Evolutionary conservation across 805 yeast genomes (phyloP).

Genomic region (Suhomyces vadensis): DNA sequence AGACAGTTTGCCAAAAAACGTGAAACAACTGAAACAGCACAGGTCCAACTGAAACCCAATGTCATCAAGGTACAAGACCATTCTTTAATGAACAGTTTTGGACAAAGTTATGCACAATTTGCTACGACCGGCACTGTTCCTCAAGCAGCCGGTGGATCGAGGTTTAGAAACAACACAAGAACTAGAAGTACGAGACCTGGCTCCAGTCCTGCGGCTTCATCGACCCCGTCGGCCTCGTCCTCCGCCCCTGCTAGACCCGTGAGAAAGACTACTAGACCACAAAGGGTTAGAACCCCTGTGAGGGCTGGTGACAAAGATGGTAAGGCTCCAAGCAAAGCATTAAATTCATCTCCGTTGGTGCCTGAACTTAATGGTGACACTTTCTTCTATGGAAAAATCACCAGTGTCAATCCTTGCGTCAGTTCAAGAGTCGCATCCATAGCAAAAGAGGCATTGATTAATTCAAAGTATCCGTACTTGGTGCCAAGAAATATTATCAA

Average conservation of each 20-base stretch:
- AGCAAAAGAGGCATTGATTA: constrained; percentile 37
- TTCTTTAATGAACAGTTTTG: constrained; percentile 13
- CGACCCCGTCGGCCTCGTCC: not conserved
- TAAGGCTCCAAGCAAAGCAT: constrained; percentile 7
- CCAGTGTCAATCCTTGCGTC: constrained; percentile 27
- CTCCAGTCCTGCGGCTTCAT: not conserved
- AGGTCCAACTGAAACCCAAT: constrained; percentile 1
- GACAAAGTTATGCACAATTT: constrained; percentile 7
- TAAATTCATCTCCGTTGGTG: constrained; percentile 14
- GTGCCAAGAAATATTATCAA: constrained; percentile 38
- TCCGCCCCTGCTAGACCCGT: constrained; percentile 6
- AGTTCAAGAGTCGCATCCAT: constrained; percentile 41
- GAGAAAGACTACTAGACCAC: not conserved
- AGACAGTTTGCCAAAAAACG: not conserved
- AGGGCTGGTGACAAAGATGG: constrained; percentile 5
- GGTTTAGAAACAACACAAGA: constrained; percentile 2
- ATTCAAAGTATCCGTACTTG: constrained; percentile 43
- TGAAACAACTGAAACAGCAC: not conserved
- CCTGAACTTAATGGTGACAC: constrained; percentile 26
- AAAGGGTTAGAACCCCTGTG: not conserved
- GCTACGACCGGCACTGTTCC: constrained; percentile 2
- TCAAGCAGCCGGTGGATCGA: constrained; percentile 6
- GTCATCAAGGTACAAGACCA: constrained; percentile 13
- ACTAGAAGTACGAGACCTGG: constrained; percentile 1
- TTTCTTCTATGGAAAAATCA: constrained; percentile 41